These are phyloP conservation scores for Nicotiana obtusifolia DNA, from an alignment of 257 asterid genomes.

Conservation along the genomic window DNA sequence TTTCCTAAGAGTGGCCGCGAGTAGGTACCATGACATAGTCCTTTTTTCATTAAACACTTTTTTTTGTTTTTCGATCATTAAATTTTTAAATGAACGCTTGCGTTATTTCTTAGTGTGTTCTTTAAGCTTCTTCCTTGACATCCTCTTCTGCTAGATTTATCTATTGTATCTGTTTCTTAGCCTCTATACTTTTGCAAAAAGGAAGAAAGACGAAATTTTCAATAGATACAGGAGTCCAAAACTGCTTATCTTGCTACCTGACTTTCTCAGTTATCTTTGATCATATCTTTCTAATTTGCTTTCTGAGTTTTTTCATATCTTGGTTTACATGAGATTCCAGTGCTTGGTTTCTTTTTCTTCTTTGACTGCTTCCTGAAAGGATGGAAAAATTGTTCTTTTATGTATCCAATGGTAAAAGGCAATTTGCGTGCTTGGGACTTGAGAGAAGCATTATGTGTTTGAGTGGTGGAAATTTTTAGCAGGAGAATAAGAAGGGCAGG, in stretches of 20 bases:
- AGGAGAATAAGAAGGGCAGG: not conserved
- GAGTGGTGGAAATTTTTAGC: not conserved
- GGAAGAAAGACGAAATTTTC: not conserved
- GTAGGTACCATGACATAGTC: slow-evolving; percentile 37
- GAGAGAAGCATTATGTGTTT: not conserved
- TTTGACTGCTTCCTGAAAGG: not conserved
- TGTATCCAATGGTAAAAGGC: not conserved
- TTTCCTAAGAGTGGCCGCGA: slow-evolving; percentile 71
- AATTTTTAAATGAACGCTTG: not conserved
- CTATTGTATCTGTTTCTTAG: not conserved
- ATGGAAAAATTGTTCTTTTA: not conserved
- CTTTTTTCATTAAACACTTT: not conserved
- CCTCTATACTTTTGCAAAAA: not conserved
- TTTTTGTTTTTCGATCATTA: not conserved
- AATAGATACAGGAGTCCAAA: not conserved
- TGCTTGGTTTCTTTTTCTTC: not conserved
- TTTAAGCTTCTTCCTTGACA: not conserved
- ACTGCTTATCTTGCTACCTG: not conserved
- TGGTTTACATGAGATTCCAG: not conserved
- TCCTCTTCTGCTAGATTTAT: not conserved
- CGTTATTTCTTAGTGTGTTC: not conserved
- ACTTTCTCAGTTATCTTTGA: not conserved
- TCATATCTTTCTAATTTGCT: not conserved
- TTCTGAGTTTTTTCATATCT: not conserved
- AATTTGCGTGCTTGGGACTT: not conserved